Base-by-base conservation (phyloP, 805 yeast genomes). In the Monosporozyma servazzii region DNA sequence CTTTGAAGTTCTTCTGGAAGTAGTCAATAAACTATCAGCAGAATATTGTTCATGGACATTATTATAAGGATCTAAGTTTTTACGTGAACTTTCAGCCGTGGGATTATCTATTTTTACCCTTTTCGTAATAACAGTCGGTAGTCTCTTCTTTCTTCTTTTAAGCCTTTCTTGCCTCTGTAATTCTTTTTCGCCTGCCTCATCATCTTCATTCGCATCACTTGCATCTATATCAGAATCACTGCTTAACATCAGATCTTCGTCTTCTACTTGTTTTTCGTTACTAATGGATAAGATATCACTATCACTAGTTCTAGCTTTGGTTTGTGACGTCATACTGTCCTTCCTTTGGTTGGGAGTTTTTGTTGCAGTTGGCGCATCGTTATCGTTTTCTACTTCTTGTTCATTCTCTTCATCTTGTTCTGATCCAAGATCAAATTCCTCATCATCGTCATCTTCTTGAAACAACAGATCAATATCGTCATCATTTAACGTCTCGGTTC, bases 401-500 rank as follows among this genome's bases (percentile, higher is more conserved):
- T 56, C 64, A 6, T 58, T 71, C 7, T 64, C 71, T 0, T 56
- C 65, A n/a, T 67, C 69, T 10, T 64, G 56, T 23, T 58, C 57
- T 9, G 54, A 55, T 17, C 27, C 21, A 25, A 57, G 58, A 23
- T 66, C 56, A 61, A 75, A 75, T 48, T 77, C 83, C 11, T 66
- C 74, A 57, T 79, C 85, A 11, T 77, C 77, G 5, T 71, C 83
- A 48, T 78, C 83, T 53, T 73, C 93, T 54, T 79, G 82, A 58
- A 86, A 86, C 55, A 86, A 66, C 47, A 86, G 69, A 59, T 82
- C 79, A 39, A 87, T 85, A 49, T 84, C 81, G 57, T 84, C 89
- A 55, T 87, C 95, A 43, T 86, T 95, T 43, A 87, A 88, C 3
- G 72, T 75, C 15, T 71, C 72, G 4, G 64, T 60, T 31, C 51